phyloP scores from a whole-genome alignment of 352 stramenopile species.

The Pythium volutum region DNA sequence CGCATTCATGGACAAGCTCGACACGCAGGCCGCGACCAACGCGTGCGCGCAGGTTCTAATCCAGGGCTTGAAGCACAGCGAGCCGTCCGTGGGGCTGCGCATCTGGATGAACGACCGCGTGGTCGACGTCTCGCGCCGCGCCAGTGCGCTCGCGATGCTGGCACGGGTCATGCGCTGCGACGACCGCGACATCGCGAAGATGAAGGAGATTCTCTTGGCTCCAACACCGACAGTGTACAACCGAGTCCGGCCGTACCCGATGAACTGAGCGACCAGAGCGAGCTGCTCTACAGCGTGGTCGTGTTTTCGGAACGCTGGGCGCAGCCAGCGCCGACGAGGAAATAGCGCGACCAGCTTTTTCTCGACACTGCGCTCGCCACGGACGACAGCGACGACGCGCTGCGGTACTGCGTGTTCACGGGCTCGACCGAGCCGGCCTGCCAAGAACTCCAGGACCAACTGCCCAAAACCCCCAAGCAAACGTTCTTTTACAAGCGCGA shows the following conservation, averaged over 20 bases:
- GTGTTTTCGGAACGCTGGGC: slow-evolving; percentile 24
- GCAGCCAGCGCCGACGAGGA: slow-evolving; percentile 4
- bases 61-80: not conserved
- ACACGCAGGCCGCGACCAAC: slow-evolving; percentile 18
- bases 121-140: not conserved
- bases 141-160: not conserved
- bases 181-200: not conserved
- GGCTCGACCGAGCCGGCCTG: slow-evolving; percentile 15
- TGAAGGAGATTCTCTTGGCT: slow-evolving; percentile 3
- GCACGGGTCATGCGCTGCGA: not conserved
- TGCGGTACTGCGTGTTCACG: slow-evolving; percentile 22
- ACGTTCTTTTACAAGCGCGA: slow-evolving; percentile 28
- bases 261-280: not conserved
- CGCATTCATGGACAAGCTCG: slow-evolving; percentile 6
- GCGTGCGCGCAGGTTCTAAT: slow-evolving; percentile 12
- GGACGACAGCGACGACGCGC: not conserved
- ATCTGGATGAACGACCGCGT: not conserved
- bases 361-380: slow-evolving; percentile 17
- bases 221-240: not conserved
- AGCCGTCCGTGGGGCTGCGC: slow-evolving; percentile 10
- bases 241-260: not conserved
- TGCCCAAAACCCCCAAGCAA: not conserved
- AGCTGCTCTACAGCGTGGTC: slow-evolving; percentile 16
- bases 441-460: slow-evolving; percentile 3
- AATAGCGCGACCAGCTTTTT: slow-evolving; percentile 5